phyloP scores from a whole-genome alignment of 352 stramenopile genomes.

The Globisporangium middletonii region DNA sequence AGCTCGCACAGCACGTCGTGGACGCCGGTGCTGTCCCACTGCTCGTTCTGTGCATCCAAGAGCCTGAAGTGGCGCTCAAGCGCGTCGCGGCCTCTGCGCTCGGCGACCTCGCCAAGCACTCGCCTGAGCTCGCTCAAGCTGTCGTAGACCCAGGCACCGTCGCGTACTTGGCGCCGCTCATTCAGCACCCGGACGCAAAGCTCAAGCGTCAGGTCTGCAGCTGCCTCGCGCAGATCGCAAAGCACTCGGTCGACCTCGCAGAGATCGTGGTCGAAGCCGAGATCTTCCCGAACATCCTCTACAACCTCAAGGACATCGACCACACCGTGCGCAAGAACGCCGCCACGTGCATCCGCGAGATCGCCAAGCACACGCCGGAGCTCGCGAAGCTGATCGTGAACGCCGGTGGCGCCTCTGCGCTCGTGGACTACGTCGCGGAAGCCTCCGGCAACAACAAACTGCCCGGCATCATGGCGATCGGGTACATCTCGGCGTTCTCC shows the following conservation, averaged over 20 bases:
- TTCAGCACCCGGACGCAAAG: slow-evolving; percentile 93
- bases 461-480: slow-evolving; percentile 93
- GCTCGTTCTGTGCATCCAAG: slow-evolving; percentile 94
- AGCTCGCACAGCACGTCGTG: slow-evolving; percentile 92
- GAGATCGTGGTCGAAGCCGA: slow-evolving; percentile 95
- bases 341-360: slow-evolving; percentile 92
- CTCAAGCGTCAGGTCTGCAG: slow-evolving; percentile 90
- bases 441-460: slow-evolving; percentile 91
- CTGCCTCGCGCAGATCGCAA: slow-evolving; percentile 92
- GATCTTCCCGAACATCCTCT: slow-evolving; percentile 95
- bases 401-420: slow-evolving; percentile 88
- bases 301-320: slow-evolving; percentile 94
- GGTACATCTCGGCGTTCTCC: slow-evolving; percentile 94
- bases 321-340: slow-evolving; percentile 94
- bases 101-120: slow-evolving; percentile 94
- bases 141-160: slow-evolving; percentile 92
- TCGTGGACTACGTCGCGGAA: slow-evolving; percentile 92
- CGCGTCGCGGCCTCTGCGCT: slow-evolving; percentile 90
- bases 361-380: slow-evolving; percentile 94
- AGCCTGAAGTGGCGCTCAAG: slow-evolving; percentile 94
- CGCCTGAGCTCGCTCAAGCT: slow-evolving; percentile 90
- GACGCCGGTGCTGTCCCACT: slow-evolving; percentile 91
- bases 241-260: slow-evolving; percentile 93
- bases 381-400: slow-evolving; percentile 96
- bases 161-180: slow-evolving; percentile 90